phyloP scores from a whole-genome alignment of 2,329 filamentous ascomycete genomes.

The Bipolaris cookei region DNA sequence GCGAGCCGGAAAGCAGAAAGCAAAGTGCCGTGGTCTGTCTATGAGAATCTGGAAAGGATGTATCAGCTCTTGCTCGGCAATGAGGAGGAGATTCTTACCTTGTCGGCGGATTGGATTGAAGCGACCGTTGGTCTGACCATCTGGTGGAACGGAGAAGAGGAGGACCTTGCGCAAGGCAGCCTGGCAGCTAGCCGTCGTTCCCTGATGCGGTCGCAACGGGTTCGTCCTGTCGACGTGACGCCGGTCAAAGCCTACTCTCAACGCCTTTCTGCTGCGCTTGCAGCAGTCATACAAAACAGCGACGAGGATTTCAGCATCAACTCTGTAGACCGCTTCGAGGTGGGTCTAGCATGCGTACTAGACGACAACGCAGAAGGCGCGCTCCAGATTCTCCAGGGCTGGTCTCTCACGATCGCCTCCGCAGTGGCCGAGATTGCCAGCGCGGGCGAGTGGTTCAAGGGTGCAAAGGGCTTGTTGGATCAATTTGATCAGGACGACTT shows the following conservation, averaged over 20 bases:
- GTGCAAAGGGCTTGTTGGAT: conserved; percentile 59
- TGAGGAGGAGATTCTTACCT: conserved; percentile 74
- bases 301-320: conserved; percentile 76
- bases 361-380: conserved; percentile 82
- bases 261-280: conserved; percentile 74
- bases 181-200: conserved; percentile 55
- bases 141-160: conserved; percentile 87
- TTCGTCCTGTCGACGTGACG: conserved; percentile 57
- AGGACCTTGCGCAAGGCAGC: conserved; percentile 52
- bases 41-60: conserved; percentile 79
- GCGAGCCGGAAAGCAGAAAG: conserved; percentile 78
- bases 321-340: conserved; percentile 74
- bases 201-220: conserved; percentile 49
- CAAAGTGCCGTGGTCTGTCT: conserved; percentile 87
- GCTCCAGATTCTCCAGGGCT: conserved; percentile 74
- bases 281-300: conserved; percentile 67
- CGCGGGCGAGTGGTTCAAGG: conserved; percentile 81
- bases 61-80: conserved; percentile 83
- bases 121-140: conserved; percentile 80
- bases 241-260: conserved; percentile 74
- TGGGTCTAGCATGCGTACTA: conserved; percentile 80
- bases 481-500: conserved; percentile 83
- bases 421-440: conserved; percentile 83
- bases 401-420: conserved; percentile 80
- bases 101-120: conserved; percentile 90